Evolutionary conservation across 352 stramenopile genomes (phyloP).

Genomic region (Pythium apleroticum): DNA sequence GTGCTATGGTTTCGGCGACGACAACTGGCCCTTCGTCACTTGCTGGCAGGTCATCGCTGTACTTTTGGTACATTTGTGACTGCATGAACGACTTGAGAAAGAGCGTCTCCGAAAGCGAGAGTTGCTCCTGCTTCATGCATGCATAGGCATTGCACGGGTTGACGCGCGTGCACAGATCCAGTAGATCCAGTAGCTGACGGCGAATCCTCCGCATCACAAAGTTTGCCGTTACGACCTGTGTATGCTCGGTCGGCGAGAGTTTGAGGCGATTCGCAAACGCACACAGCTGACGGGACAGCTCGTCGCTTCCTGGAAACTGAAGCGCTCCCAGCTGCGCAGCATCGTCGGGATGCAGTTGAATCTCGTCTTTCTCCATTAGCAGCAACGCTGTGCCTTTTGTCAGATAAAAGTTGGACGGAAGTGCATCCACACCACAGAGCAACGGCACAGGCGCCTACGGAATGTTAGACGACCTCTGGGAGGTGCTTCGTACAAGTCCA

Average conservation of each 20-base stretch:
- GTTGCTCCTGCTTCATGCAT: slow-evolving; percentile 31
- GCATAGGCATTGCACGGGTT: slow-evolving; percentile 30
- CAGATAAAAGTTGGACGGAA: slow-evolving; percentile 16
- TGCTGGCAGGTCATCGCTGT: slow-evolving; percentile 20
- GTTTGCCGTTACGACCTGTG: slow-evolving; percentile 7
- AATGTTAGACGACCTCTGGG: neutral
- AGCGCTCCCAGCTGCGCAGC: slow-evolving; percentile 19
- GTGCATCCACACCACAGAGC: slow-evolving; percentile 24
- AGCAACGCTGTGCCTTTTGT: slow-evolving; percentile 27
- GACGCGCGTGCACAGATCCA: slow-evolving; percentile 22
- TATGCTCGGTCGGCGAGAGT: neutral
- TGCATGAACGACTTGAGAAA: slow-evolving; percentile 33
- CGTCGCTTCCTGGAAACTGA: slow-evolving; percentile 24
- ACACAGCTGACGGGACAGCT: slow-evolving; percentile 10
- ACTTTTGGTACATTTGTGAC: slow-evolving; percentile 33
- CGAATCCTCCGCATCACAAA: slow-evolving; percentile 22
- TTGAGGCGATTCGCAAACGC: slow-evolving; percentile 9
- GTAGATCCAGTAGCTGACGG: slow-evolving; percentile 15
- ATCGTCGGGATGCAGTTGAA: slow-evolving; percentile 24
- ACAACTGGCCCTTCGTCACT: neutral
- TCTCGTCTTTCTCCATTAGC: slow-evolving; percentile 16
- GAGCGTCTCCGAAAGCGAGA: slow-evolving; percentile 26
- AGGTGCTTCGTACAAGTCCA: no score
- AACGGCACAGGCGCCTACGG: slow-evolving; percentile 27
- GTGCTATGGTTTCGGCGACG: neutral